Conservation (phyloP, 1,139 yeast genomes). For the Ogataea hybrid region DNA sequence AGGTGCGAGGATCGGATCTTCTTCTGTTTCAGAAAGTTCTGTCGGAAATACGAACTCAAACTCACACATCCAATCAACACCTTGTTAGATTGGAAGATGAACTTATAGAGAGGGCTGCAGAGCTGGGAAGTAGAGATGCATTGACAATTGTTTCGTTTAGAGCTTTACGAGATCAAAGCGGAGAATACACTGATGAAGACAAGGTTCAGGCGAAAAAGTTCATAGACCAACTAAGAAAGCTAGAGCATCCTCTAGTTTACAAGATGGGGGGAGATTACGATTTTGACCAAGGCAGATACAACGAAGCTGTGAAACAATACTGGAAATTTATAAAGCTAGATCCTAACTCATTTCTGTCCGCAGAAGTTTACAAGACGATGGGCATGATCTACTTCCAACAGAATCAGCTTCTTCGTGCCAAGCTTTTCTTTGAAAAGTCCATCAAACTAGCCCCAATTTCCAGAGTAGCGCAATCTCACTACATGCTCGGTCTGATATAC, state of each 20-base stretch:
- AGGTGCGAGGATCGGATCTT: conserved; percentile 53
- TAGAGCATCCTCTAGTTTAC: conserved; percentile 46
- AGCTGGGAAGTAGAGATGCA: conserved; percentile 78
- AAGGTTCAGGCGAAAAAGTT: conserved; percentile 53
- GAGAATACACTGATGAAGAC: conserved; percentile 29
- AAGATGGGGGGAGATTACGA: conserved; percentile 66
- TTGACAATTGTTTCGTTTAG: conserved; percentile 68
- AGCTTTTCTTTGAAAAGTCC: conserved; percentile 57
- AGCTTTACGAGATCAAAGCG: conserved; percentile 39
- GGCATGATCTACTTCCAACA: conserved; percentile 63
- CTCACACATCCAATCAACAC: conserved; percentile 56
- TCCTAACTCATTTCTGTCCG: conserved; percentile 54
- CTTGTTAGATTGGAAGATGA: conserved; percentile 64
- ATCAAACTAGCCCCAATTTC: conserved; percentile 58
- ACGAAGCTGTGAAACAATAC: conserved; percentile 61
- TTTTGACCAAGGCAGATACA: conserved; percentile 48
- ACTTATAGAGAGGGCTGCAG: conserved; percentile 78
- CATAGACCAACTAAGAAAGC: conserved; percentile 58
- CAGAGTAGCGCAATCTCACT: conserved; percentile 67
- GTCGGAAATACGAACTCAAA: conserved; percentile 56
- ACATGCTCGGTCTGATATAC: conserved; percentile 69
- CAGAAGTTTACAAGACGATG: conserved; percentile 70
- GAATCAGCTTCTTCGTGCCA: conserved; percentile 52
- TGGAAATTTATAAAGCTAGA: conserved; percentile 55
- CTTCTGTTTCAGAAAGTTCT: conserved; percentile 68